Conservation (phyloP, 2,329 filamentous ascomycete species). For the Neonectria punicea region DNA sequence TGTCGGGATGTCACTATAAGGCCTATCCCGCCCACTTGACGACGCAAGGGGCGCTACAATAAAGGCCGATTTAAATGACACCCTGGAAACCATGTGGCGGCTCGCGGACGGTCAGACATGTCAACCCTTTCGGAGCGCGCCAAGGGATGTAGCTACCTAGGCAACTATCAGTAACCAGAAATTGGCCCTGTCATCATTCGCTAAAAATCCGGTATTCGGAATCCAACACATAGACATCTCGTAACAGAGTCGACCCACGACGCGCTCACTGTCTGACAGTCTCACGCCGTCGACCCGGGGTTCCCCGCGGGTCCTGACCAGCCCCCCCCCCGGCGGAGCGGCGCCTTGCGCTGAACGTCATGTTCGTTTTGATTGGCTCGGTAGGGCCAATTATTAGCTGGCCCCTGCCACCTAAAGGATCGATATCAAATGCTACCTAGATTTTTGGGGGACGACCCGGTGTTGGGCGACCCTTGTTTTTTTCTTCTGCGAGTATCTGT, state of each 20-base stretch:
- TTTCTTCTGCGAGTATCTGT: constrained; percentile 10
- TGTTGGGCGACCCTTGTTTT: constrained; percentile 25
- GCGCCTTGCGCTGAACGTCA: constrained; percentile 48
- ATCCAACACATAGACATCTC: not conserved
- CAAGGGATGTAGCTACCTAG: not conserved
- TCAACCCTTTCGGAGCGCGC: not conserved
- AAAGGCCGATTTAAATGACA: not conserved
- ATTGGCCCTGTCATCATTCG: not conserved
- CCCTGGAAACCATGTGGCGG: not conserved
- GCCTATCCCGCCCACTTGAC: constrained; percentile 6
- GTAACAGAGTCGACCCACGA: constrained; percentile 18
- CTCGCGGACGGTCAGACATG: not conserved
- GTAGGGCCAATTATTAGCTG: constrained; percentile 37
- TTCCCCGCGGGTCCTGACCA: constrained; percentile 43
- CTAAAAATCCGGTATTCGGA: constrained; percentile 13
- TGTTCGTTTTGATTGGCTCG: constrained; percentile 47
- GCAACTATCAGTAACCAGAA: not conserved
- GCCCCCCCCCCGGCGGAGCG: constrained; percentile 35
- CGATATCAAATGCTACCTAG: constrained; percentile 50
- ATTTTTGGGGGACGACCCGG: constrained; percentile 35
- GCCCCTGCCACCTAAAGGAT: constrained; percentile 46
- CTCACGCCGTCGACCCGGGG: constrained; percentile 30
- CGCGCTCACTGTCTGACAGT: constrained; percentile 17
- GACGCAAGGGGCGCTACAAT: constrained; percentile 21
- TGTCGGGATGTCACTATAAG: constrained; percentile 8